A percentile compares a stretch with the other conserved stretches of the same genome.
phyloP scores from a whole-genome alignment of 805 yeast genomes.

The Candida ponderosae region DNA sequence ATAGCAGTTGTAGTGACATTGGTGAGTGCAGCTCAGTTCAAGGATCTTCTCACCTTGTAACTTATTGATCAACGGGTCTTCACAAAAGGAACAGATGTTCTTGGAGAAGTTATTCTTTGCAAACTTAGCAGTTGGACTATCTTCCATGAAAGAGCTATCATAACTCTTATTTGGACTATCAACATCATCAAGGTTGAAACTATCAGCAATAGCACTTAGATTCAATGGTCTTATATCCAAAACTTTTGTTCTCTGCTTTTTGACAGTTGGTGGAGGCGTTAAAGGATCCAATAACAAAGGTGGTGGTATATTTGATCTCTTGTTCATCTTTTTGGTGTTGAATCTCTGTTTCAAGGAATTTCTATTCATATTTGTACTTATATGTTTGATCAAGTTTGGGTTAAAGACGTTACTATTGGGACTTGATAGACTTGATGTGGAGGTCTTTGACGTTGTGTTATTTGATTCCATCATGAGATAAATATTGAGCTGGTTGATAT shows the following conservation, averaged over 20 bases:
- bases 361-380: too few relatives aligned
- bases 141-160: too few relatives aligned
- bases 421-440: too few relatives aligned
- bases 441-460: too few relatives aligned
- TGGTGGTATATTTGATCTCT: constrained; percentile 16
- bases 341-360: too few relatives aligned
- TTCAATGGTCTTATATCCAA: not conserved
- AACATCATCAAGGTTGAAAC: not conserved
- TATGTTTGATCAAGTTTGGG: too few relatives aligned
- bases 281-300: constrained; percentile 12
- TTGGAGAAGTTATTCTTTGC: constrained; percentile 17
- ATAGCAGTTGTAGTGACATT: constrained; percentile 37
- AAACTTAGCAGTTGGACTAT: constrained; percentile 1
- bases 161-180: too few relatives aligned
- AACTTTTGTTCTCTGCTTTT: not conserved
- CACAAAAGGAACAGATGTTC: constrained; percentile 34
- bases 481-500: too few relatives aligned
- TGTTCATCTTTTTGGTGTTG: constrained; percentile 11
- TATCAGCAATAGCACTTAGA: not conserved
- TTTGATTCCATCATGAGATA: too few relatives aligned
- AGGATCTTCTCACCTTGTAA: constrained; percentile 35
- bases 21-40: constrained; percentile 35
- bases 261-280: constrained; percentile 17
- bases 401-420: too few relatives aligned
- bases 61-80: constrained; percentile 30